phyloP scores from a whole-genome alignment of 2,329 filamentous ascomycete genomes.

The Anisogramma anomala region DNA sequence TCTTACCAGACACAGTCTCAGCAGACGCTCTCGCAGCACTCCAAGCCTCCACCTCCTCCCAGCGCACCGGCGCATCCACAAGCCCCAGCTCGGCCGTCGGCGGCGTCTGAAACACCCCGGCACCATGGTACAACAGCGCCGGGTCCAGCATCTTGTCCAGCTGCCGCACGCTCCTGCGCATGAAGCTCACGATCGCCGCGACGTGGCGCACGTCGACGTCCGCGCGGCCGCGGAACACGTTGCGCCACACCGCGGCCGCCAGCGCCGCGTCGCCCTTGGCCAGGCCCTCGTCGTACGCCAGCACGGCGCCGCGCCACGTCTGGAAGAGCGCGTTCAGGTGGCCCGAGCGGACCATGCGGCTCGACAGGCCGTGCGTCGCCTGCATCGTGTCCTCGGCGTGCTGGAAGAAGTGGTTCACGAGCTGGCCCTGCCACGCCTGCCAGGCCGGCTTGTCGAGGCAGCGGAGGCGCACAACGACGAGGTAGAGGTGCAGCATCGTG shows the following conservation, averaged over 20 bases:
- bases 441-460: constrained; percentile 60
- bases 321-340: constrained; percentile 82
- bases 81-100: constrained; percentile 25
- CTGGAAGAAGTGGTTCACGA: constrained; percentile 93
- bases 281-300: constrained; percentile 76
- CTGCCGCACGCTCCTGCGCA: constrained; percentile 35
- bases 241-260: constrained; percentile 81
- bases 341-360: constrained; percentile 46
- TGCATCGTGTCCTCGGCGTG: constrained; percentile 77
- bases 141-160: constrained; percentile 40
- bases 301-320: constrained; percentile 79
- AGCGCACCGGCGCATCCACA: constrained; percentile 30
- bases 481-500: constrained; percentile 92
- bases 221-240: constrained; percentile 64
- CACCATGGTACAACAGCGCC: constrained; percentile 22
- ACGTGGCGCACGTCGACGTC: constrained; percentile 39
- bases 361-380: constrained; percentile 59
- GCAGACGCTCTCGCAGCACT: constrained; percentile 5
- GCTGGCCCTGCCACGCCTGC: constrained; percentile 72
- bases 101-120: constrained; percentile 33
- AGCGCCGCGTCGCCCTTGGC: constrained; percentile 66
- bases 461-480: constrained; percentile 72
- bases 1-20: constrained; percentile 44
- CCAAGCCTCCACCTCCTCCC: constrained; percentile 24
- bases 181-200: constrained; percentile 45